These are phyloP conservation scores for Haberlea rhodopensis DNA, from an alignment of 257 asterid species.

Conservation along the genomic window DNA sequence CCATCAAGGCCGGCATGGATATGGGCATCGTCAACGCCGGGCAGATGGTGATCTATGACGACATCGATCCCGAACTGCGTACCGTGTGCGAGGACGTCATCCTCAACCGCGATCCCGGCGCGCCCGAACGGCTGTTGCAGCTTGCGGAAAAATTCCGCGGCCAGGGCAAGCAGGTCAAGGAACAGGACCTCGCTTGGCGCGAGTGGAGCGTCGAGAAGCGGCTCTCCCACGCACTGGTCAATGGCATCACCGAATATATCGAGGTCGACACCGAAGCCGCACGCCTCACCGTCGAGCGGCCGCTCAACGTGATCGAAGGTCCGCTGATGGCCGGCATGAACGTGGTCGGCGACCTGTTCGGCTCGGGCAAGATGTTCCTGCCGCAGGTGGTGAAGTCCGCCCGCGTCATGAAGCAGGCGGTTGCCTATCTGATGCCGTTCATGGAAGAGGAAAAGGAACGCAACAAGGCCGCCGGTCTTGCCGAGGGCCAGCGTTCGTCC, in stretches of 20 bases:
- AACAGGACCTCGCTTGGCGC: no score
- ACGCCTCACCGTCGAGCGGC: not conserved
- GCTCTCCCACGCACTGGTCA: not conserved
- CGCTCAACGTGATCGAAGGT: not conserved
- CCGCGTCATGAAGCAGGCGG: not conserved
- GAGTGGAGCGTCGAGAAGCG: not conserved
- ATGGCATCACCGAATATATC: not conserved
- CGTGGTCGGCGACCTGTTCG: not conserved
- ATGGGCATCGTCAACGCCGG: constrained; percentile 2
- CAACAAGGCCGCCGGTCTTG: not conserved
- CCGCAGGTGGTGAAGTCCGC: not conserved
- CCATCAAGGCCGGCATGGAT: not conserved
- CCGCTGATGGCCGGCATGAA: not conserved
- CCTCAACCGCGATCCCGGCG: not conserved
- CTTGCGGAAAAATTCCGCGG: no score
- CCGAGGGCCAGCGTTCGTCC: no score
- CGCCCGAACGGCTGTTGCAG: not conserved
- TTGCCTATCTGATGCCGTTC: not conserved
- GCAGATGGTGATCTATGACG: not conserved
- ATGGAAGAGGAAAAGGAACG: not conserved
- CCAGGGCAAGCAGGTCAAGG: no score
- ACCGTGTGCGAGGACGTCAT: not conserved
- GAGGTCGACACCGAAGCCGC: not conserved
- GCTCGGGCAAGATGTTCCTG: not conserved
- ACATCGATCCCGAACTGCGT: not conserved